Evolutionary conservation across 1,284 basidiomycete species (phyloP).

Genomic region (Pyrrhoderma noxium): DNA sequence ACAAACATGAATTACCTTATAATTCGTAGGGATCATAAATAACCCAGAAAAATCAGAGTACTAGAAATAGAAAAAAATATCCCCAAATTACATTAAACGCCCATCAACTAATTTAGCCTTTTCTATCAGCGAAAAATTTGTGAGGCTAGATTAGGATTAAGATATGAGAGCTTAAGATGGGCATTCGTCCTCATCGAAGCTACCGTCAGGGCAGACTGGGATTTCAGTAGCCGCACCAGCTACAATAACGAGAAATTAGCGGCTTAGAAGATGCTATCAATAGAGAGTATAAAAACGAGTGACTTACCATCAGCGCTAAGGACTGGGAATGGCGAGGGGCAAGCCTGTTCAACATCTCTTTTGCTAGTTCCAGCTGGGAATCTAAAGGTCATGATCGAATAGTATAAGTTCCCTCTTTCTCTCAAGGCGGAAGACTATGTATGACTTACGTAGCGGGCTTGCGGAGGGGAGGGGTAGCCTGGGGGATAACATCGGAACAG

Average conservation of each 20-base stretch:
- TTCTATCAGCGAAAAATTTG: too few relatives aligned
- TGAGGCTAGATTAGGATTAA: too few relatives aligned
- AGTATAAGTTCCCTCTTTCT: too few relatives aligned
- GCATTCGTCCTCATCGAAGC: conserved; percentile 12
- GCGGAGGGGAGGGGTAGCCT: not conserved
- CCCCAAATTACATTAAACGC: too few relatives aligned
- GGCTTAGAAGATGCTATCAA: not conserved
- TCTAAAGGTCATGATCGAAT: too few relatives aligned
- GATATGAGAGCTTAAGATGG: conserved; percentile 16
- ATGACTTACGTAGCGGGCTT: conserved; percentile 14
- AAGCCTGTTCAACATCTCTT: conserved; percentile 13
- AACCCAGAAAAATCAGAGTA: too few relatives aligned
- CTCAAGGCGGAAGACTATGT: too few relatives aligned
- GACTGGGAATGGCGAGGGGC: conserved; percentile 17
- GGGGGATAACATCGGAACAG: conserved; percentile 19
- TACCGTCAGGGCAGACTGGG: conserved; percentile 17
- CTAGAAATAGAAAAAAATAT: too few relatives aligned
- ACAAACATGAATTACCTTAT: too few relatives aligned
- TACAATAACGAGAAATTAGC: not conserved
- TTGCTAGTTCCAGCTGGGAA: conserved; percentile 17
- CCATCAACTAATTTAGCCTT: too few relatives aligned
- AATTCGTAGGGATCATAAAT: too few relatives aligned
- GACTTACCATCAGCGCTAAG: conserved; percentile 13
- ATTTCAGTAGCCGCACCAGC: conserved; percentile 13
- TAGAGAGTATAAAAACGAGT: not conserved